Evolutionary conservation across 1,139 yeast species (phyloP).

Genomic region (Saccharomyces hybrid): DNA sequence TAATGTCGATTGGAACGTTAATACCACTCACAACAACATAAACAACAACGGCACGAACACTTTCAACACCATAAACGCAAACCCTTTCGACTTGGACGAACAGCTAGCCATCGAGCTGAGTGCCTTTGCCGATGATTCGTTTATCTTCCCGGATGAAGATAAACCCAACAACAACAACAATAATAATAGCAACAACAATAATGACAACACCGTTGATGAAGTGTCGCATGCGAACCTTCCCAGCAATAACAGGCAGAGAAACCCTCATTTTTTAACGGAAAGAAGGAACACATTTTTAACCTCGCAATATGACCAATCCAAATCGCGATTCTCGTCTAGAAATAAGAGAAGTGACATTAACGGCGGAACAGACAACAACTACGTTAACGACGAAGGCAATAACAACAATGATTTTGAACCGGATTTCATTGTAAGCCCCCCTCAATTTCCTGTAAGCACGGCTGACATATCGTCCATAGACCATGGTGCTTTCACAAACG

Average conservation of each 20-base stretch:
- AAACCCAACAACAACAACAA: slow-evolving; percentile 36
- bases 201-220: slow-evolving; percentile 1
- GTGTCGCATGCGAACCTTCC: neutral
- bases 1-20: slow-evolving; percentile 20
- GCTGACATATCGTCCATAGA: slow-evolving; percentile 7
- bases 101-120: slow-evolving; percentile 65
- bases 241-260: slow-evolving; percentile 7
- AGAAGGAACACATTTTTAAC: slow-evolving; percentile 27
- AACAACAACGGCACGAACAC: slow-evolving; percentile 1
- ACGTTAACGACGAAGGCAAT: neutral
- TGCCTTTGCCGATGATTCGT: slow-evolving; percentile 72
- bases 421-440: neutral
- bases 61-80: neutral
- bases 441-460: neutral
- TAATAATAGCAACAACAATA: slow-evolving; percentile 7
- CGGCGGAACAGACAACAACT: slow-evolving; percentile 1
- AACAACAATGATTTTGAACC: slow-evolving; percentile 1
- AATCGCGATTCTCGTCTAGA: slow-evolving; percentile 26
- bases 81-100: slow-evolving; percentile 46
- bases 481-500: slow-evolving; percentile 26
- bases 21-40: slow-evolving; percentile 2
- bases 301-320: slow-evolving; percentile 29
- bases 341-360: slow-evolving; percentile 7
- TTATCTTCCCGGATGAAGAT: slow-evolving; percentile 71
- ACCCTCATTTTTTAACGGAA: slow-evolving; percentile 24